phyloP scores from a whole-genome alignment of 257 asterid species.

The Ocimum tenuiflorum region DNA sequence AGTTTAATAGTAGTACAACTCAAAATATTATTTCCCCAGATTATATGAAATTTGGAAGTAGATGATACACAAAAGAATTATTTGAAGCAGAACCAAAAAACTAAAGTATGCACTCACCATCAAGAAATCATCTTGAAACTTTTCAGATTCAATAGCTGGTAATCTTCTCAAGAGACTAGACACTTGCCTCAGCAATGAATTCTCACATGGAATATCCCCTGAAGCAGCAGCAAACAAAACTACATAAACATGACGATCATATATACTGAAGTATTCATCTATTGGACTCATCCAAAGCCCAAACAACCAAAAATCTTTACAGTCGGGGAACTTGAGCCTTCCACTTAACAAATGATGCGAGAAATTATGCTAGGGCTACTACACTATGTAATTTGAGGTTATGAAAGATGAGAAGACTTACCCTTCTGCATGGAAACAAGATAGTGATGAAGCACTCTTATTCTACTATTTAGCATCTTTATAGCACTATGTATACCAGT shows the following conservation, averaged over 20 bases:
- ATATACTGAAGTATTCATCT: background rate
- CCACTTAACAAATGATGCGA: constrained; percentile 1
- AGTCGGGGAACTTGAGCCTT: background rate
- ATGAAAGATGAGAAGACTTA: constrained; percentile 13
- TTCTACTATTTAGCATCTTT: constrained; percentile 92
- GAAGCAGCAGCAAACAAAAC: constrained; percentile 25
- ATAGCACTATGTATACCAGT: constrained; percentile 95
- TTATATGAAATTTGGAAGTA: background rate
- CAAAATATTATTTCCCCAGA: background rate
- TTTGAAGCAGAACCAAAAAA: constrained; percentile 5
- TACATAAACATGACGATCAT: constrained; percentile 7
- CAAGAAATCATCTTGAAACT: constrained; percentile 85
- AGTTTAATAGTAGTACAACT: background rate
- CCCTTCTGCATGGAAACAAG: constrained; percentile 93
- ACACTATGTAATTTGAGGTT: background rate
- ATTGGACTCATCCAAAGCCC: constrained; percentile 8
- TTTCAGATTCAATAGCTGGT: constrained; percentile 83
- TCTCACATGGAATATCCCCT: constrained; percentile 80
- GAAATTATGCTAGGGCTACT: background rate
- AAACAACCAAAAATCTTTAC: background rate
- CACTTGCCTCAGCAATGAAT: constrained; percentile 80
- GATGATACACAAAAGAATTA: background rate
- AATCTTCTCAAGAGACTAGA: constrained; percentile 90
- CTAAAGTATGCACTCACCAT: constrained; percentile 52
- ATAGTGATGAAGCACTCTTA: constrained; percentile 75